Evolutionary conservation across 495 filamentous ascomycete species (phyloP).

Genomic region (Cenococcum geophilum): DNA sequence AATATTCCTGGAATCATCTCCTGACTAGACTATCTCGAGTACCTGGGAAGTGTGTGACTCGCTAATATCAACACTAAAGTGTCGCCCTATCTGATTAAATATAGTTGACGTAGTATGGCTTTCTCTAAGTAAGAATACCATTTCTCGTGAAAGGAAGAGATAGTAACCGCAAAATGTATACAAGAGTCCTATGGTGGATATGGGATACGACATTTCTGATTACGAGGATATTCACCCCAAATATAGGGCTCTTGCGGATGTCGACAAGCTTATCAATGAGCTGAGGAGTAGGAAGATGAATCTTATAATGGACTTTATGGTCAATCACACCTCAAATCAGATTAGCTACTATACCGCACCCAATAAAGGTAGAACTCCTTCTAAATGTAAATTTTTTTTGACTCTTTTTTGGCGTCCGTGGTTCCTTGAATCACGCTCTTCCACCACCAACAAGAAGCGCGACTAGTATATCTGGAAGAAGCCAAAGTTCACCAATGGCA

Average conservation of each 20-base stretch:
- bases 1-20: constrained; percentile 22
- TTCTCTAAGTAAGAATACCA: constrained; percentile 16
- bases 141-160: background rate
- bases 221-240: constrained; percentile 31
- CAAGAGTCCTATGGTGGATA: constrained; percentile 33
- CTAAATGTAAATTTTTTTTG: background rate
- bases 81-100: constrained; percentile 18
- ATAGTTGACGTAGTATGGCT: constrained; percentile 36
- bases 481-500: constrained; percentile 28
- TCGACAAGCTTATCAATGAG: constrained; percentile 32
- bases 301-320: constrained; percentile 32
- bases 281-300: constrained; percentile 26
- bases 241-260: constrained; percentile 33
- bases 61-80: too few relatives aligned
- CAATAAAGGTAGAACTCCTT: background rate
- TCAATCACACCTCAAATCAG: constrained; percentile 33
- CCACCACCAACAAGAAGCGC: constrained; percentile 27
- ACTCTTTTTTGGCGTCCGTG: constrained; percentile 22
- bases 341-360: background rate
- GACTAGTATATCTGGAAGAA: constrained; percentile 38
- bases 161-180: constrained; percentile 16
- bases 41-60: too few relatives aligned
- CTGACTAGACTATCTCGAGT: constrained; percentile 30
- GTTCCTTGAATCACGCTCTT: constrained; percentile 32
- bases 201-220: constrained; percentile 36